Conservation (phyloP, 495 filamentous ascomycete genomes). For the Massariosphaeria phaeospora region DNA sequence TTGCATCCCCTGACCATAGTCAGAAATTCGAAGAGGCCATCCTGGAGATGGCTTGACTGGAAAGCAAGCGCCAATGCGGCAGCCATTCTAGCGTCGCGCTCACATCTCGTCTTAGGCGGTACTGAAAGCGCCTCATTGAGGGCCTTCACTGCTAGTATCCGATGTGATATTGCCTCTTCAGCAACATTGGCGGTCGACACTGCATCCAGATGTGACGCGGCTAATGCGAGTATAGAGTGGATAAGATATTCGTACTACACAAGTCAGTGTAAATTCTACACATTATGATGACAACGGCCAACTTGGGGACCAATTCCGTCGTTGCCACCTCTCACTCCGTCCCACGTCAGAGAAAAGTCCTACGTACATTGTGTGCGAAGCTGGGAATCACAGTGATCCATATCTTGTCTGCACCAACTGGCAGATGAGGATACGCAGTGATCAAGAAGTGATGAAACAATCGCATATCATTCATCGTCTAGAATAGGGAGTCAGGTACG, state of each 20-base stretch:
- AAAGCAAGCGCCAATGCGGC: conserved; percentile 57
- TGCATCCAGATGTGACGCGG: conserved; percentile 33
- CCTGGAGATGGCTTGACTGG: conserved; percentile 54
- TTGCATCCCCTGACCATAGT: conserved; percentile 57
- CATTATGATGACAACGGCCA: too few relatives aligned
- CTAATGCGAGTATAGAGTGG: conserved; percentile 33
- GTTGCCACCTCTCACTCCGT: too few relatives aligned
- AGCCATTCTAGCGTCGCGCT: conserved; percentile 43
- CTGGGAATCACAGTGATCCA: conserved; percentile 58
- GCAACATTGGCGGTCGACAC: conserved; percentile 26
- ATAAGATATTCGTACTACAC: conserved; percentile 36
- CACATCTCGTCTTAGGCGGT: conserved; percentile 20
- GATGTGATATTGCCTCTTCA: conserved; percentile 31
- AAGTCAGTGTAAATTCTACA: conserved; percentile 11
- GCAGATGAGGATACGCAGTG: conserved; percentile 55
- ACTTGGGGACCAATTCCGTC: too few relatives aligned
- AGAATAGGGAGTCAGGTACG: conserved; percentile 1
- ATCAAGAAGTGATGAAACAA: conserved; percentile 61
- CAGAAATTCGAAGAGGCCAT: conserved; percentile 59
- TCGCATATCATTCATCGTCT: conserved; percentile 35
- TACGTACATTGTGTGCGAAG: conserved; percentile 50
- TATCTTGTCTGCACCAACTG: conserved; percentile 52
- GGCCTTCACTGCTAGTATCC: conserved; percentile 28
- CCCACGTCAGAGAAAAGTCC: neutral
- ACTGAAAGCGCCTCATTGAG: conserved; percentile 34